Base-by-base conservation (phyloP, 345 rosid species). In the Ceriops decandra region DNA sequence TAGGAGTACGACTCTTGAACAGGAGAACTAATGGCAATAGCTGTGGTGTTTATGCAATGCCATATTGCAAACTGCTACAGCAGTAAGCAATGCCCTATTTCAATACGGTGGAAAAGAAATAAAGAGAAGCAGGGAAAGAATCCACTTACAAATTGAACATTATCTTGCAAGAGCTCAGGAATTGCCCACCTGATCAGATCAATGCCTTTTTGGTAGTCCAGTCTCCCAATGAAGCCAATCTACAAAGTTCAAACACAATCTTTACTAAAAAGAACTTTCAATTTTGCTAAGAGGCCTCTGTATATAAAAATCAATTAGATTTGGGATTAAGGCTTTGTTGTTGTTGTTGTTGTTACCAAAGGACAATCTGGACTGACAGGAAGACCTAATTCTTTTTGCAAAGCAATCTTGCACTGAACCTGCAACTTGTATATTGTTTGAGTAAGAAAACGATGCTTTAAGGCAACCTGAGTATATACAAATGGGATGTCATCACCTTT, bases 141-240 rank as follows among this genome's bases (percentile, higher is more conserved):
- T 42, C 17, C 49, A 82, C 98, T 86, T 84, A 93, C 95, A 59
- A 93, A 88, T 81, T 93, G 98, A 82, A 93, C 83, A 82, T 91
- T 89, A 22, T 87, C 95, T 77, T 80, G 83, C 95, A 91, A 72
- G 70, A 91, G 90, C 76, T 93, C 93, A 61, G 88, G 87, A 77
- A 68, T 81, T 61, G 87, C 96, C 38, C 64, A 78, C 19, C 75
- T 88, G 64, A 93, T 93, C 66, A 91, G 70, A 79, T 93, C 98
- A 9, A 93, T 91, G 68, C 98, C 98, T 73, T 91, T 93, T 79
- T 93, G 98, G 80, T 91, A 84, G 82, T 89, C 97, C 80, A 93
- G 76, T 77, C 97, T 91, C 74, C 98, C 98, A 57, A 91, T 89
- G 74, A 93, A 93, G 61, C 98, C 97, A 80, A 93, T 85, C 98